Conservation (phyloP, 2,329 filamentous ascomycete genomes). For the Juglanconis sp. region DNA sequence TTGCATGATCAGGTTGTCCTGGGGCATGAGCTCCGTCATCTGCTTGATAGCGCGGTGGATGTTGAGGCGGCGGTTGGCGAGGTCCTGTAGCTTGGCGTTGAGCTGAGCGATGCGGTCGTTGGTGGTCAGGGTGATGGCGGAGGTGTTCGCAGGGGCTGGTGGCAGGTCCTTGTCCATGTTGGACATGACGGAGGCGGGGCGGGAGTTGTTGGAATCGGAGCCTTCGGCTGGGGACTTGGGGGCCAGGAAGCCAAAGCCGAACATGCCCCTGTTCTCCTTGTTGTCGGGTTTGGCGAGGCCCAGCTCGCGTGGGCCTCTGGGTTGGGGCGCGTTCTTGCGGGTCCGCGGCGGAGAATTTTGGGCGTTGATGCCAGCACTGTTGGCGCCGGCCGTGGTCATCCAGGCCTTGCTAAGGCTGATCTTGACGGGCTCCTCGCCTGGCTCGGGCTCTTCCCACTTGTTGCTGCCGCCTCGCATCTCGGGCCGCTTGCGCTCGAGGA, state of each 20-base stretch:
- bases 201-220: constrained; percentile 11
- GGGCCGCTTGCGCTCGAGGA: constrained; percentile 39
- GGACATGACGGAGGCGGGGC: constrained; percentile 37
- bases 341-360: constrained; percentile 9
- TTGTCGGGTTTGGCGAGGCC: not conserved
- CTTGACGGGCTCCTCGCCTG: constrained; percentile 29
- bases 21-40: constrained; percentile 75
- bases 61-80: constrained; percentile 67
- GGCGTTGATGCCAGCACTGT: constrained; percentile 16
- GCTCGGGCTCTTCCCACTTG: constrained; percentile 21
- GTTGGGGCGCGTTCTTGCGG: not conserved
- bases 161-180: not conserved
- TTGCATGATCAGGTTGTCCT: constrained; percentile 64
- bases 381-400: constrained; percentile 26
- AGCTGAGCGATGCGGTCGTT: constrained; percentile 65
- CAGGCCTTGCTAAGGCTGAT: constrained; percentile 34
- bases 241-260: constrained; percentile 7
- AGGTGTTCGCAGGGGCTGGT: constrained; percentile 37
- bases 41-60: constrained; percentile 70
- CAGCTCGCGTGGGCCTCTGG: constrained; percentile 4
- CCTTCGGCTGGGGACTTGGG: not conserved
- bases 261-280: not conserved
- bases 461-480: constrained; percentile 26
- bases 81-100: constrained; percentile 61
- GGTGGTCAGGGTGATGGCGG: constrained; percentile 34